Conservation (phyloP, 192 early-diverging fungal genomes). For the Coemansia sp. region DNA sequence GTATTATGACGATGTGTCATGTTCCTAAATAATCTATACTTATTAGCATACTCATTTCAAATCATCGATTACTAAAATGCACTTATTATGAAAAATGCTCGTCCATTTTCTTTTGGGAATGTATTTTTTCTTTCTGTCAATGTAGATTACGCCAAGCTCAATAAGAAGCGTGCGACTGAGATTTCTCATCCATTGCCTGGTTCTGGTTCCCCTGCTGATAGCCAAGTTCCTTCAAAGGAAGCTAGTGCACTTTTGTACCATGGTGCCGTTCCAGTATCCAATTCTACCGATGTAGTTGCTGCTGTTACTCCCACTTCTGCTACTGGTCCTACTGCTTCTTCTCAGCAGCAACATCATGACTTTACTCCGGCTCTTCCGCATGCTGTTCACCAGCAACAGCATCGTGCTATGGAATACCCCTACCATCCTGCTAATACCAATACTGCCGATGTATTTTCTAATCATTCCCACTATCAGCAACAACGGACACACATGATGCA, state of each 20-base stretch:
- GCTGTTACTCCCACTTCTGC: not conserved
- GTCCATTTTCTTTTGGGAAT: not conserved
- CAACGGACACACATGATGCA: slow-evolving; percentile 3
- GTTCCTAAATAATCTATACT: not conserved
- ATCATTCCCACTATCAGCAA: slow-evolving; percentile 9
- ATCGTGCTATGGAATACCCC: slow-evolving; percentile 11
- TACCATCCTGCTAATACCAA: not conserved
- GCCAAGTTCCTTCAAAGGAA: not conserved
- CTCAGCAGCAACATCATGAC: not conserved
- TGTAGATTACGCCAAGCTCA: slow-evolving; percentile 57
- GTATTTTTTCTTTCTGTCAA: slow-evolving; percentile 1
- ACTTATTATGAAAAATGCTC: too few species aligned
- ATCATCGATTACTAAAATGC: not conserved
- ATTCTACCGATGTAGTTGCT: not conserved
- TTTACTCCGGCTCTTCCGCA: slow-evolving; percentile 12
- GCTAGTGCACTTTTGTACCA: not conserved
- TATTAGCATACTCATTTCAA: too few species aligned
- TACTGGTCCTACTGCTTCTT: not conserved
- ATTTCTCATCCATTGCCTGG: slow-evolving; percentile 14
- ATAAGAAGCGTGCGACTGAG: slow-evolving; percentile 52
- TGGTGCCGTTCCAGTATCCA: not conserved
- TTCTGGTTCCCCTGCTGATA: not conserved
- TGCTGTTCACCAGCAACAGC: slow-evolving; percentile 19
- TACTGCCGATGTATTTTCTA: not conserved
- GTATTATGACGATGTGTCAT: not conserved